These are phyloP conservation scores for Iris macrosiphon DNA, from an alignment of 106 monocot species.

Conservation along the genomic window DNA sequence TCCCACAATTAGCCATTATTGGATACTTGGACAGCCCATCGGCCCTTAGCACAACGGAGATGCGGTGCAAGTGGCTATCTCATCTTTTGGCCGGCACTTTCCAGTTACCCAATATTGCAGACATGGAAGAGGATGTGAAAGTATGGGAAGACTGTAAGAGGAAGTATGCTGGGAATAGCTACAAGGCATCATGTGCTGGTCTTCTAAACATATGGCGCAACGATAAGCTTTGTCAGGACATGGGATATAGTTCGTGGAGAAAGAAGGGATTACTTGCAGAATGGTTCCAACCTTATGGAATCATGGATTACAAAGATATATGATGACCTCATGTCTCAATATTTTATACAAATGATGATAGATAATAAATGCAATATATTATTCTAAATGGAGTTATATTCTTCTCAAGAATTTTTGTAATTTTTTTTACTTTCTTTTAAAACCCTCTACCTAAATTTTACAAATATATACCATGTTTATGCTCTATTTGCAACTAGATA, in stretches of 20 bases:
- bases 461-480: too few relatives aligned
- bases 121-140: slow-evolving; percentile 41
- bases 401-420: too few relatives aligned
- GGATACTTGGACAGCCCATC: slow-evolving; percentile 51
- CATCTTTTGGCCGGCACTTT: slow-evolving; percentile 48
- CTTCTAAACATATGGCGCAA: slow-evolving; percentile 46
- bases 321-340: too few relatives aligned
- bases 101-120: slow-evolving; percentile 33
- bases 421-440: too few relatives aligned
- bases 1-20: slow-evolving; percentile 64
- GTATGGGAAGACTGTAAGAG: slow-evolving; percentile 51
- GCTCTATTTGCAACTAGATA: too few relatives aligned
- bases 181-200: slow-evolving; percentile 25
- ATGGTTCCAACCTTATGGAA: slow-evolving; percentile 49
- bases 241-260: slow-evolving; percentile 45
- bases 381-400: too few relatives aligned
- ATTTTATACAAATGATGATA: too few relatives aligned
- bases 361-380: too few relatives aligned
- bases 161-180: slow-evolving; percentile 9
- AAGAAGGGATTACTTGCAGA: slow-evolving; percentile 58
- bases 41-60: slow-evolving; percentile 53
- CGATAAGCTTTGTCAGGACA: slow-evolving; percentile 67
- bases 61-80: slow-evolving; percentile 55
- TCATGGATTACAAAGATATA: slow-evolving; percentile 42
- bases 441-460: too few relatives aligned